Evolutionary conservation across 2,329 filamentous ascomycete genomes (phyloP).

Genomic region (Lachnellula subtilissima): DNA sequence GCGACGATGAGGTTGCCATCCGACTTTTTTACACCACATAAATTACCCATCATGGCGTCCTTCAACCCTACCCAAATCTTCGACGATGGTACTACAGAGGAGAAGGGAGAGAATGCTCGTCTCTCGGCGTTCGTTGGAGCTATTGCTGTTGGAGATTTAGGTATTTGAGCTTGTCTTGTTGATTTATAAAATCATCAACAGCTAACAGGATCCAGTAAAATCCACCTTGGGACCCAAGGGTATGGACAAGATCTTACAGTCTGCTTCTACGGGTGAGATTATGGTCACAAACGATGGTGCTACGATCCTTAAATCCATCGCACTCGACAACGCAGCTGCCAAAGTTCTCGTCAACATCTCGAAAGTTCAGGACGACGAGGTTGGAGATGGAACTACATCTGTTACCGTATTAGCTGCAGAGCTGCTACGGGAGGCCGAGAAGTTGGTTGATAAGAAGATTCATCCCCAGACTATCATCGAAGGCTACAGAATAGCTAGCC

Average conservation of each 20-base stretch:
- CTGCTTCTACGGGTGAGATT: conserved; percentile 94
- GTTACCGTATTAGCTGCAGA: conserved; percentile 94
- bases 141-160: conserved; percentile 89
- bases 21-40: conserved; percentile 10
- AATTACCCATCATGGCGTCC: conserved; percentile 37
- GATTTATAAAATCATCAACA: conserved; percentile 3
- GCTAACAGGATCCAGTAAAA: conserved; percentile 58
- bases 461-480: conserved; percentile 99
- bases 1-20: conserved; percentile 5
- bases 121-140: conserved; percentile 97
- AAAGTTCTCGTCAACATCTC: conserved; percentile 99
- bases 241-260: conserved; percentile 66
- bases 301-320: conserved; percentile 97
- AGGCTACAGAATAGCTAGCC: conserved; percentile 94
- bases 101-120: conserved; percentile 98
- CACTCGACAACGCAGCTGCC: conserved; percentile 94
- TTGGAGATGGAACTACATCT: conserved; percentile 97
- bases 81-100: conserved; percentile 91
- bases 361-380: conserved; percentile 98
- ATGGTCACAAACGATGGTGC: conserved; percentile 99
- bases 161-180: conserved; percentile 10
- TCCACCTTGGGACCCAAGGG: conserved; percentile 95
- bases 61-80: conserved; percentile 97
- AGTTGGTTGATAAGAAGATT: conserved; percentile 96
- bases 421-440: conserved; percentile 91